Percentiles rank a stretch among this genome's conserved stretches.
Evolutionary conservation across 169 alveolate genomes (phyloP).

Genomic region (Plasmodium ovale): DNA sequence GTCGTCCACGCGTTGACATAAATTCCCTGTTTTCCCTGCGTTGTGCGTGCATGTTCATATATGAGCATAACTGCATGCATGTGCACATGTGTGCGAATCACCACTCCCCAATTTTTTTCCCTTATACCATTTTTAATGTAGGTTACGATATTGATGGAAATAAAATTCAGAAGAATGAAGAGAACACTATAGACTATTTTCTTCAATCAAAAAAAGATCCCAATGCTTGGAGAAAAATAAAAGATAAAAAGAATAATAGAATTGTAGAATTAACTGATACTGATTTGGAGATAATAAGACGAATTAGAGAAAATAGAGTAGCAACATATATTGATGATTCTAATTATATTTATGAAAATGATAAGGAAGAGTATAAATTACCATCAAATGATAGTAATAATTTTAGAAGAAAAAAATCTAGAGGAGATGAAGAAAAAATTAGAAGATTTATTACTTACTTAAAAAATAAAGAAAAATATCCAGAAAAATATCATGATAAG

Average conservation of each 20-base stretch:
- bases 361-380: conserved; percentile 71
- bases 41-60: neutral
- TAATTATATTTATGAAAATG: conserved; percentile 73
- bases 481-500: conserved; percentile 30
- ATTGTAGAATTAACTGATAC: conserved; percentile 40
- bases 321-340: conserved; percentile 31
- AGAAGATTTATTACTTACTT: conserved; percentile 9
- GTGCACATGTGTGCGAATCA: neutral
- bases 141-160: conserved; percentile 72
- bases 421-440: conserved; percentile 29
- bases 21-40: neutral
- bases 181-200: conserved; percentile 61
- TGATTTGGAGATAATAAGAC: conserved; percentile 52
- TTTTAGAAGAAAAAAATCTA: conserved; percentile 19
- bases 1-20: neutral
- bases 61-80: neutral
- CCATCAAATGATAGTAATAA: neutral
- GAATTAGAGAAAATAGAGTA: conserved; percentile 57
- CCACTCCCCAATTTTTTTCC: neutral
- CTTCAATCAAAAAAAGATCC: conserved; percentile 37
- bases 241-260: conserved; percentile 71
- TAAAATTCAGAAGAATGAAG: conserved; percentile 36
- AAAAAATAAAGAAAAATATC: conserved; percentile 41
- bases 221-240: conserved; percentile 70
- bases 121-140: neutral